Base-by-base conservation (phyloP, 495 filamentous ascomycete species). In the Chaetomium cochliodes region DNA sequence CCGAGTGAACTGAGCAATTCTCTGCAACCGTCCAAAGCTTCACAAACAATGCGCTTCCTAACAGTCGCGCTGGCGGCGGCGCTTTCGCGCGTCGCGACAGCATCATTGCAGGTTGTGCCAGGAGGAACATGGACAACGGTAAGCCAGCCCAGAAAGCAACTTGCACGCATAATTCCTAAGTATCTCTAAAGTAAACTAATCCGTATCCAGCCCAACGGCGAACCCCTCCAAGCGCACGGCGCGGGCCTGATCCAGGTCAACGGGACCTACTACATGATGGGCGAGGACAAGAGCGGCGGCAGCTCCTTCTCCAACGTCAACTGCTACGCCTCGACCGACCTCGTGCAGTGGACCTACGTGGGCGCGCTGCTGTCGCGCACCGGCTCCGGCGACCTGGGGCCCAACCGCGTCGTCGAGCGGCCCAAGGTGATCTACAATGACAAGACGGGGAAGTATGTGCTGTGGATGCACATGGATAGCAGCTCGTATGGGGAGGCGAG, bases 401-500 rank as follows among this genome's bases (percentile, higher is more conserved):
- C 85, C 4, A 81, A 79, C 69, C 79, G 87, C 13, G 77, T 90
- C 0, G 79, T 90, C 0, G 87, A 90, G 70, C 71, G 88, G 39
- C 88, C 88, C 8, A 89, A 89, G 75, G 82, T 89, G 4, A 80
- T 87, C 0, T 85, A 82, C 66, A 87, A 88, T 50, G 78, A 80
- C 37, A 72, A 72, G 28, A 86, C 84, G 0, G 55, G 63, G 8
- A 79, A 85, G 58, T 87, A 83, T 64, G 81, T 86, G 39, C 67
- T 84, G 26, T 90, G 85, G 80, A 82, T 90, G 82, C 87, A 90
- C 67, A 86, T 89, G 67, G 87, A 90, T 67, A 80, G 75, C 66
- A 80, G 75, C 6, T 44, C 41, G 41, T 37, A 37, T 12, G 33
- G 33, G 3, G 33, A 37, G 33, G 33, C 33, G 9, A 86, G 83